A percentile compares a stretch with the other conserved stretches of the same genome.
phyloP scores from a whole-genome alignment of 495 filamentous ascomycete genomes.

The Pyronema domesticum region DNA sequence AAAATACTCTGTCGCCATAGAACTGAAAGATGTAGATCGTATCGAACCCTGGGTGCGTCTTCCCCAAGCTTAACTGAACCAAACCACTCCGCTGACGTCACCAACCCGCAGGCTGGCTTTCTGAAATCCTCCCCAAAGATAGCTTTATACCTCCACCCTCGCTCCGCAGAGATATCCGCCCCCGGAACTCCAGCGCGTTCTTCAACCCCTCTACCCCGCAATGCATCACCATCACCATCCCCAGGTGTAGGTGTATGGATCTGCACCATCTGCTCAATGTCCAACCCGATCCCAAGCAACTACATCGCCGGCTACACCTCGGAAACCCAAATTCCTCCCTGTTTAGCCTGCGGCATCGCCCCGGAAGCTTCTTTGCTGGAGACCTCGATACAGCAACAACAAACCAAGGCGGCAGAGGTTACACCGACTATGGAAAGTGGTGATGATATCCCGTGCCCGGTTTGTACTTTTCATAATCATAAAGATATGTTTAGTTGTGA shows the following conservation, averaged over 20 bases:
- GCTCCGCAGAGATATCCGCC: conserved; percentile 32
- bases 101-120: conserved; percentile 55
- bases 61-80: conserved; percentile 1
- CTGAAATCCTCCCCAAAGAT: conserved; percentile 91
- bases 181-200: conserved; percentile 32
- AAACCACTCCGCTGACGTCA: background rate
- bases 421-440: conserved; percentile 1
- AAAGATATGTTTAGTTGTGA: conserved; percentile 73
- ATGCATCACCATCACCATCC: conserved; percentile 32
- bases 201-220: conserved; percentile 33
- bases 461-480: conserved; percentile 91
- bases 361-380: conserved; percentile 37
- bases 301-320: conserved; percentile 63
- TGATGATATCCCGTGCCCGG: conserved; percentile 50
- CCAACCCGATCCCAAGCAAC: conserved; percentile 85
- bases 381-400: conserved; percentile 20
- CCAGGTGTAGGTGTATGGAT: conserved; percentile 70
- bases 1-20: conserved; percentile 65
- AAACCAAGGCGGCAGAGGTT: background rate
- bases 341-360: conserved; percentile 84
- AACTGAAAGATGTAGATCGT: conserved; percentile 79
- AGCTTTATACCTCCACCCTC: conserved; percentile 59
- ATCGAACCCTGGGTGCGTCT: conserved; percentile 67
- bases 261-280: conserved; percentile 91
- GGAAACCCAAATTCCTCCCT: conserved; percentile 63